Percentiles rank a stretch among this genome's conserved stretches.
Conservation (phyloP, 768 basidiomycete genomes). For the Cystobasidium tubakii region DNA sequence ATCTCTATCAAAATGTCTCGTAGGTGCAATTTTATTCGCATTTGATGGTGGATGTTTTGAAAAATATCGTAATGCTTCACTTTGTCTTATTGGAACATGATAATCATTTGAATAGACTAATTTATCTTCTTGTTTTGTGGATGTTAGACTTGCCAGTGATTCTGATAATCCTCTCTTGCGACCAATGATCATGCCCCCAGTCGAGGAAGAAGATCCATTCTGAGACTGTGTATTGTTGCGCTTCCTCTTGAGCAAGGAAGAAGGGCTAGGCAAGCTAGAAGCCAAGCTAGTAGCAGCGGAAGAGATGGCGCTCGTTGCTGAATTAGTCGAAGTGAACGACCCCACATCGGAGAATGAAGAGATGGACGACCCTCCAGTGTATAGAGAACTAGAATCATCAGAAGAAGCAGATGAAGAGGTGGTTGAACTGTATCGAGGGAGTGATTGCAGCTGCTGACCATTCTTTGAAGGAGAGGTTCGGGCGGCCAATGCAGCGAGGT, state of each 20-base stretch:
- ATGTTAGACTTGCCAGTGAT: background rate
- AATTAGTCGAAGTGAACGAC: constrained; percentile 1
- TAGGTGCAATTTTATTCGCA: constrained; percentile 13
- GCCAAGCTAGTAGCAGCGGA: background rate
- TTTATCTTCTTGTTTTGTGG: constrained; percentile 3
- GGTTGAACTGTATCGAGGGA: background rate
- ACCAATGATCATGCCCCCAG: background rate
- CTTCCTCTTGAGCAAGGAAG: background rate
- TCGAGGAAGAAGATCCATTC: background rate
- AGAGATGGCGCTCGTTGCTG: background rate
- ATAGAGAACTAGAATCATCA: background rate
- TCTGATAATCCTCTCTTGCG: background rate
- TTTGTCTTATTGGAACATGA: background rate
- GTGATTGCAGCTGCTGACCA: background rate
- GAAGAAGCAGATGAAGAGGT: constrained; percentile 6
- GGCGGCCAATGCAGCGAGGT: constrained; percentile 18
- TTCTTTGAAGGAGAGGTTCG: background rate
- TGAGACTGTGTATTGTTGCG: background rate
- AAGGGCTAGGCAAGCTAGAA: constrained; percentile 8
- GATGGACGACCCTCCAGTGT: background rate
- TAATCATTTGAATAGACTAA: constrained; percentile 32
- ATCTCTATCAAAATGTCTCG: constrained; percentile 32
- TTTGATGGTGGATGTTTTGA: constrained; percentile 29
- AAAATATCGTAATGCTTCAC: background rate
- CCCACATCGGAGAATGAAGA: background rate